phyloP scores from a whole-genome alignment of 2,329 filamentous ascomycete genomes.

The Simplicillium sp. region DNA sequence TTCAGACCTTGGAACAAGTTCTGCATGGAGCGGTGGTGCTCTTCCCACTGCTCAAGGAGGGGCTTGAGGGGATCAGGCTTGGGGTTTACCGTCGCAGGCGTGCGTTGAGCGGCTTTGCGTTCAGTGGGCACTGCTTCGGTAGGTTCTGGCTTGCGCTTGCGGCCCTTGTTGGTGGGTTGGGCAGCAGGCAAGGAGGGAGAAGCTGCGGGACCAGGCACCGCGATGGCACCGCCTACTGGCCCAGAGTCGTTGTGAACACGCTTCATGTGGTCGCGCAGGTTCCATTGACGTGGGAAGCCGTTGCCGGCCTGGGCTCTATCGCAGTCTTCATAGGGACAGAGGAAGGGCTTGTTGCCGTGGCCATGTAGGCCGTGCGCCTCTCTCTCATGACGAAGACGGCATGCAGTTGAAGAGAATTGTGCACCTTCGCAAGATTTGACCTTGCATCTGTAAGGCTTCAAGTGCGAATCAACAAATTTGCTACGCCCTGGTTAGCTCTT shows the following conservation, averaged over 20 bases:
- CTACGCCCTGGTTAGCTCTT: conserved; percentile 31
- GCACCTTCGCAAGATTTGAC: conserved; percentile 71
- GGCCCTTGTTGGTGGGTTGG: conserved; percentile 27
- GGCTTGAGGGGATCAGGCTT: conserved; percentile 25
- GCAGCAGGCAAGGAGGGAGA: too few species aligned
- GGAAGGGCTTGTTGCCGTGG: conserved; percentile 84
- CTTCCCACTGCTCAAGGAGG: conserved; percentile 45
- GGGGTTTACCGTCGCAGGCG: conserved; percentile 20
- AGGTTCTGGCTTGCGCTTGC: conserved; percentile 49
- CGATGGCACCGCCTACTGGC: conserved; percentile 7
- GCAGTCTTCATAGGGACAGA: conserved; percentile 81
- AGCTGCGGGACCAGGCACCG: too few species aligned
- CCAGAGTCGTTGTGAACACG: conserved; percentile 66
- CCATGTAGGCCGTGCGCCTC: conserved; percentile 95
- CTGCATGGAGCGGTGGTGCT: conserved; percentile 55
- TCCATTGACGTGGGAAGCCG: conserved; percentile 92
- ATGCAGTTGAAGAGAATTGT: conserved; percentile 90
- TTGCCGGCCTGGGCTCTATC: conserved; percentile 74
- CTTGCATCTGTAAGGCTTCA: conserved; percentile 96
- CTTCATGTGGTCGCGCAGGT: conserved; percentile 94
- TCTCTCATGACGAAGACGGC: conserved; percentile 86
- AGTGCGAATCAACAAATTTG: conserved; percentile 94
- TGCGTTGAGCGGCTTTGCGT: conserved; percentile 41
- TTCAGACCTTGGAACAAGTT: conserved; percentile 41
- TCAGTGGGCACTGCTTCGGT: conserved; percentile 28